A percentile compares a stretch with the other conserved stretches of the same genome.
Evolutionary conservation across 2,329 filamentous ascomycete genomes (phyloP).

Genomic region (Fusarium goolgardi): DNA sequence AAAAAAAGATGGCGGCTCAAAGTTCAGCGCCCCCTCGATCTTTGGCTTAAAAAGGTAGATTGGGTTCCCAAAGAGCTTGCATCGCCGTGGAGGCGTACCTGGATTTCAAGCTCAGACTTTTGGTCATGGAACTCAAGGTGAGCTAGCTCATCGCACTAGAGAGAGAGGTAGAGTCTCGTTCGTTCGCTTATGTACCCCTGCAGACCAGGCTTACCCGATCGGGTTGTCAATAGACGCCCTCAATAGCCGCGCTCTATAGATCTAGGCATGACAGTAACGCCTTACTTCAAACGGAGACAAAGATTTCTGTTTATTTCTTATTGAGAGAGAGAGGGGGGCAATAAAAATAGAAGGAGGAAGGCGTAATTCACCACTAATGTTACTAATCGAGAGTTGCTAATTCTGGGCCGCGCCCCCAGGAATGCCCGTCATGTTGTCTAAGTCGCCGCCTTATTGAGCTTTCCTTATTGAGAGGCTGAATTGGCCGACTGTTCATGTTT

Average conservation of each 20-base stretch:
- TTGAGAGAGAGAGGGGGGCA: conserved; percentile 2
- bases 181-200: conserved; percentile 21
- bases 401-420: conserved; percentile 19
- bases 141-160: neutral
- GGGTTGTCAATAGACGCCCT: conserved; percentile 52
- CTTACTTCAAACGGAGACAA: conserved; percentile 20
- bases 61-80: conserved; percentile 16
- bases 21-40: conserved; percentile 1
- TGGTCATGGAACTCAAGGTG: neutral
- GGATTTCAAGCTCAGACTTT: neutral
- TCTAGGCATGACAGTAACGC: conserved; percentile 16
- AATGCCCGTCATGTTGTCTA: conserved; percentile 21
- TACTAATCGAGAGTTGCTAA: conserved; percentile 15
- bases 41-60: neutral
- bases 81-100: neutral
- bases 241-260: conserved; percentile 47
- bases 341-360: neutral
- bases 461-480: conserved; percentile 15
- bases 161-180: neutral
- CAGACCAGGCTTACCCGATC: conserved; percentile 43
- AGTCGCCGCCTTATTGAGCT: conserved; percentile 31
- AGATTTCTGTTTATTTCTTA: conserved; percentile 18
- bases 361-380: neutral
- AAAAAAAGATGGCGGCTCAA: conserved; percentile 14
- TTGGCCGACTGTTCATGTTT: conserved; percentile 1